Percentiles rank a stretch among this genome's conserved stretches.
Evolutionary conservation across 352 stramenopile genomes (phyloP).

Genomic region (Elongisporangium undulatum): DNA sequence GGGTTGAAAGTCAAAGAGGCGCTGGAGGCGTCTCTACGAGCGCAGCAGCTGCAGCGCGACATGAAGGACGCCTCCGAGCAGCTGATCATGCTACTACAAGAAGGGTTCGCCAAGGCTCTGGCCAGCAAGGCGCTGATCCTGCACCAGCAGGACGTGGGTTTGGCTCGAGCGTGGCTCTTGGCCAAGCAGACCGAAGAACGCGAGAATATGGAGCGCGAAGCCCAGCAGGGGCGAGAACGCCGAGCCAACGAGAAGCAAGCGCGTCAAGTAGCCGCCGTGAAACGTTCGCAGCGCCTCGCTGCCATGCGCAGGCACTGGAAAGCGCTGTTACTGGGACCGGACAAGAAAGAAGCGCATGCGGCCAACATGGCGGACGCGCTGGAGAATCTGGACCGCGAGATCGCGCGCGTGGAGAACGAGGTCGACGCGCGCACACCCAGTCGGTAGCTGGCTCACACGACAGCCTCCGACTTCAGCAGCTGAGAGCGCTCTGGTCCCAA

Average conservation of each 20-base stretch:
- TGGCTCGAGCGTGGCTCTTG: constrained; percentile 25
- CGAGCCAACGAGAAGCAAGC: constrained; percentile 10
- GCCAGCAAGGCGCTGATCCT: constrained; percentile 32
- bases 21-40: constrained; percentile 12
- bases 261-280: constrained; percentile 5
- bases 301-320: constrained; percentile 16
- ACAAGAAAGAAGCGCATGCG: constrained; percentile 23
- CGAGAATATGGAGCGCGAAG: constrained; percentile 7
- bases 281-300: constrained; percentile 17
- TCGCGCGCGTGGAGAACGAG: constrained; percentile 18
- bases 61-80: constrained; percentile 24
- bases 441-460: too few species aligned
- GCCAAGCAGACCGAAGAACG: constrained; percentile 18
- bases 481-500: constrained; percentile 1
- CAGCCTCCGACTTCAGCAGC: too few species aligned
- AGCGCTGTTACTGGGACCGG: constrained; percentile 15
- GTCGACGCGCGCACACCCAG: background rate
- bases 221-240: constrained; percentile 4
- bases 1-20: constrained; percentile 17
- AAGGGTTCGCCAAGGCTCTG: constrained; percentile 28
- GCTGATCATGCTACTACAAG: constrained; percentile 29
- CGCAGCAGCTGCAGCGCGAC: constrained; percentile 23
- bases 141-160: constrained; percentile 21
- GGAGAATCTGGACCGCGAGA: constrained; percentile 33
- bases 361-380: constrained; percentile 23